Percentiles rank a stretch among this genome's conserved stretches.
Conservation (phyloP, 179 eudicot species). For the Silene coronaria region DNA sequence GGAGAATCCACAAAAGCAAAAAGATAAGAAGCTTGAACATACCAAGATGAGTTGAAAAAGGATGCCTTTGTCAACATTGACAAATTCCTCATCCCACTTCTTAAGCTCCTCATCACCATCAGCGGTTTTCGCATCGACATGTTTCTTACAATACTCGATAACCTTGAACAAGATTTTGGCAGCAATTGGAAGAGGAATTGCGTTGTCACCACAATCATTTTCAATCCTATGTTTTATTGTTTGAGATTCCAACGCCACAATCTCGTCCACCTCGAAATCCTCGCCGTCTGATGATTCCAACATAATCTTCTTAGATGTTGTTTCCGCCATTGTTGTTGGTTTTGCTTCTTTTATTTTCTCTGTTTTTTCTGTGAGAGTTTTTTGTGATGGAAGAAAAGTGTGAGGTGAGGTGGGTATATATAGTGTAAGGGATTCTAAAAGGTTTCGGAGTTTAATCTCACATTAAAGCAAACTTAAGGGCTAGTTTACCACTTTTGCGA, state of each 20-base stretch:
- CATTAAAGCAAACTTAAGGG: no score
- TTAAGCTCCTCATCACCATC: constrained; percentile 27
- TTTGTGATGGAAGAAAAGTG: no score
- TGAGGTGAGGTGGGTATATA: no score
- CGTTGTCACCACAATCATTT: constrained; percentile 38
- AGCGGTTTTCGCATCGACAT: no score
- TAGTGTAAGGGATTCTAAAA: no score
- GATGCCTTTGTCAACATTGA: constrained; percentile 41
- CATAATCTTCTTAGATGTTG: constrained; percentile 10
- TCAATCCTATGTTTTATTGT: no score
- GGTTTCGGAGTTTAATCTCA: no score
- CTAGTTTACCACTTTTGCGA: no score
- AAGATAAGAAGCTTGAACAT: no score
- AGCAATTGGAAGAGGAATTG: constrained; percentile 42
- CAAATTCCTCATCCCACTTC: constrained; percentile 41
- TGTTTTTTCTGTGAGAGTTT: no score
- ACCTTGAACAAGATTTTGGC: constrained; percentile 41
- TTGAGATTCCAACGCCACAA: constrained; percentile 48
- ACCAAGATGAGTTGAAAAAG: constrained; percentile 23
- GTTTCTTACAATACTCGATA: constrained; percentile 26
- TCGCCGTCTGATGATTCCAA: constrained; percentile 43
- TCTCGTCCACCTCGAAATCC: constrained; percentile 37
- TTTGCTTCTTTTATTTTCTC: neutral
- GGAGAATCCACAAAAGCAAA: neutral
- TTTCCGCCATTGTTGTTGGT: neutral